Evolutionary conservation across 192 early-diverging fungal species (phyloP).

Genomic region (Backusella sp.): DNA sequence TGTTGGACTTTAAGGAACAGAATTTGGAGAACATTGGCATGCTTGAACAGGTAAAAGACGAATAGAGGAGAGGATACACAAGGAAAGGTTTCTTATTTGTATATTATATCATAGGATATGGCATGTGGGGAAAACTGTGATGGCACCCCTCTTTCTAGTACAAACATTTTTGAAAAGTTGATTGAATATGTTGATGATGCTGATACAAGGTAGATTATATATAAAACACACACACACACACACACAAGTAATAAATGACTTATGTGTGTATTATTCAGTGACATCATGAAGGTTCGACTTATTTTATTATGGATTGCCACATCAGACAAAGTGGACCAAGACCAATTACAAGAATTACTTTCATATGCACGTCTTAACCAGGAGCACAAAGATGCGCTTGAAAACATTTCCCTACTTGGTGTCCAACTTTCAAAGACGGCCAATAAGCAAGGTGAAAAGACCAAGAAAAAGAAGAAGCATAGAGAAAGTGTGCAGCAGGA

Average conservation of each 20-base stretch:
- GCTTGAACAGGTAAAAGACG: conserved; percentile 68
- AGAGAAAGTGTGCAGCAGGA: conserved; percentile 51
- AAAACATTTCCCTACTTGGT: conserved; percentile 68
- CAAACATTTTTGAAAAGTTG: conserved; percentile 41
- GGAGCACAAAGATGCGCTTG: conserved; percentile 79
- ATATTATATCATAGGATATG: conserved; percentile 48
- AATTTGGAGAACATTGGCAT: conserved; percentile 69
- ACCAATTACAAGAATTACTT: conserved; percentile 66
- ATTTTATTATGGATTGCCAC: conserved; percentile 84
- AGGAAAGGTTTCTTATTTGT: not conserved
- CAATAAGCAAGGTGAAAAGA: conserved; percentile 56
- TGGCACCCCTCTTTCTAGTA: conserved; percentile 37
- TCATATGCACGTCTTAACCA: conserved; percentile 66
- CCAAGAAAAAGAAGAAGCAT: conserved; percentile 55
- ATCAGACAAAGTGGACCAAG: conserved; percentile 65
- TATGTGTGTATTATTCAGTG: conserved; percentile 30
- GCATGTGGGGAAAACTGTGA: conserved; percentile 80
- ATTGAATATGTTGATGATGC: conserved; percentile 76
- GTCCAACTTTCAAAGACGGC: conserved; percentile 59
- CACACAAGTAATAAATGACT: not conserved
- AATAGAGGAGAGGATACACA: not conserved
- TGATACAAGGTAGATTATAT: conserved; percentile 48
- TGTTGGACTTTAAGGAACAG: conserved; percentile 69
- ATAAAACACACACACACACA: not conserved
- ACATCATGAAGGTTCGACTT: conserved; percentile 72